These are phyloP conservation scores for Ampelocalamus luodianensis DNA, from an alignment of 176 grass and related monocot genomes.

Conservation along the genomic window DNA sequence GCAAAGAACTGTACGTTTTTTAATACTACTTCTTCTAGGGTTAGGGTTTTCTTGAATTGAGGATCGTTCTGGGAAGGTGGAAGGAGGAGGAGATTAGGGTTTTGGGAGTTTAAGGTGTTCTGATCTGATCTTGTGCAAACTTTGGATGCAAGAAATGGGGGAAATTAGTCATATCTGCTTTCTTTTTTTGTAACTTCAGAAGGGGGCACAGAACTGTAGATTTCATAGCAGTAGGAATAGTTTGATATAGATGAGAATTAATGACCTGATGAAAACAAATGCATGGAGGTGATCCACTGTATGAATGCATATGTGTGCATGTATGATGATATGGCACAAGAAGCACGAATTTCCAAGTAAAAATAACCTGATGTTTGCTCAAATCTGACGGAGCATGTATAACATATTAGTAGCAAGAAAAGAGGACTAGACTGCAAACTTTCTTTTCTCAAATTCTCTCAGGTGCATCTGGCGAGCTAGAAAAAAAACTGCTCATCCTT, in stretches of 20 bases:
- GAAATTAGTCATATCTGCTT: slow-evolving; percentile 4
- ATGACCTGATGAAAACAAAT: slow-evolving; percentile 20
- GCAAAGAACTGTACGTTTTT: not conserved
- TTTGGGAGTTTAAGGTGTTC: slow-evolving; percentile 17
- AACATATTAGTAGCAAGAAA: slow-evolving; percentile 43
- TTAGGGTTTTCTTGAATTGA: slow-evolving; percentile 57
- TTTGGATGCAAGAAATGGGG: slow-evolving; percentile 40
- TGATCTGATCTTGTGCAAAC: slow-evolving; percentile 38
- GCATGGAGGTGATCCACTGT: slow-evolving; percentile 39
- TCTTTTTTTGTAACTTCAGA: slow-evolving; percentile 30
- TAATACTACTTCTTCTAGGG: slow-evolving; percentile 46
- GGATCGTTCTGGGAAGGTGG: slow-evolving; percentile 36
- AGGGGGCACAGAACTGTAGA: slow-evolving; percentile 45
- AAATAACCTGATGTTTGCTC: slow-evolving; percentile 43
- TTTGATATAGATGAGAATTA: slow-evolving; percentile 42
- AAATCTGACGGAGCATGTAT: slow-evolving; percentile 49
- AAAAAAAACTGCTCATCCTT: slow-evolving; percentile 40
- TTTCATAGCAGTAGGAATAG: slow-evolving; percentile 38
- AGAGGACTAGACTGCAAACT: slow-evolving; percentile 24
- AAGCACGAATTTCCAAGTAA: slow-evolving; percentile 50
- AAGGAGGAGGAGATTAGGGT: slow-evolving; percentile 46
- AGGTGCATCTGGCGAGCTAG: slow-evolving; percentile 33
- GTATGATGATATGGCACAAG: slow-evolving; percentile 54
- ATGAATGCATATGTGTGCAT: slow-evolving; percentile 47
- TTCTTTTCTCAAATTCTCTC: slow-evolving; percentile 28